Base-by-base conservation (phyloP, 306 rosid genomes). In the Begonia peltatifolia region DNA sequence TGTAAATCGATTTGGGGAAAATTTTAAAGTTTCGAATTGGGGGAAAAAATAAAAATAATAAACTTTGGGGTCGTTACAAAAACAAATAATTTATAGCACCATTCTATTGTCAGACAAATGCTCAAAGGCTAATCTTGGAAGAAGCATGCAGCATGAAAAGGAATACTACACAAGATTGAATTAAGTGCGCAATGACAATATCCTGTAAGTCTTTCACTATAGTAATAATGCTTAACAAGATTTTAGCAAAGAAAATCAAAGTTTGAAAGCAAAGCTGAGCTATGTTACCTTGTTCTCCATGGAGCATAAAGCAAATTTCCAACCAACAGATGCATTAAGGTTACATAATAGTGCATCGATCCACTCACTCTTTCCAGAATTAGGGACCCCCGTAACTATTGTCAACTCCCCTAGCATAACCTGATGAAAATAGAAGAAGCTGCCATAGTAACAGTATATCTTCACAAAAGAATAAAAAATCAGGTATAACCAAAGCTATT, bases 291-390 rank as follows among this genome's bases (percentile, higher is more conserved):
- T 76, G 64, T 90, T 83, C 70, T 90, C 99, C 95, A 90, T 86
- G 41, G 95, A 86, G 71, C 99, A 90, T 50, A 90, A 95, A 13
- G 71, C 87, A 56, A 90, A 90, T 71, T 76, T 86, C 99, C 99
- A 90, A 55, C 78, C 88, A 67, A 62, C 60, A 59, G 47, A 48
- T 58, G 52, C 70, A 57, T 79, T 76, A 64, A 90, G 84, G 71
- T 90, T 90, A 80, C 95, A 86, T 61, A 90, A 60, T 53, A 90
- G 94, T 54, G 99, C 95, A 83, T 90, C 99, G 71, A 90, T 90
- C 94, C 95, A 90, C 69, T 90, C 99, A 71, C 94, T 90, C 81
- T 90, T 90, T 61, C 99, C 99, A 8, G 99, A 90, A 75, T 90
- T 90, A 44, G 99, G 99, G 69, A 90, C 79, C 44, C 99, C 99